Evolutionary conservation across 2,329 filamentous ascomycete genomes (phyloP), one percentile per base, ranked within the genome.

Genomic region (Pseudogymnoascus sp.): DNA sequence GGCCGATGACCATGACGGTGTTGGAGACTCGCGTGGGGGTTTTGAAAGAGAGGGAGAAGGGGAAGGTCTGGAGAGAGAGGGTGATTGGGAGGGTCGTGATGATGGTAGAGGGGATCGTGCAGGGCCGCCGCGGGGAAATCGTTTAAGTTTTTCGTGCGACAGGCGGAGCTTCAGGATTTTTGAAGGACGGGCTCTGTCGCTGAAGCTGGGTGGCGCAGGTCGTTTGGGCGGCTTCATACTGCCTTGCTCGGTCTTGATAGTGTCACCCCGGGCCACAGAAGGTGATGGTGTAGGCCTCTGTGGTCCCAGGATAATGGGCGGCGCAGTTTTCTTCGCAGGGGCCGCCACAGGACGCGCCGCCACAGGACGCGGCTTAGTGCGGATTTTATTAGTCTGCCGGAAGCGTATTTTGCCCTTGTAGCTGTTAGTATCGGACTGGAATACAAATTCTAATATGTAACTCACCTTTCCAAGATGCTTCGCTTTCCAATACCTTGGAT

Each of bases 401-500:
- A 74, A 73, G 26, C 64, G 40, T 11, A 74, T 57, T 40, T 67
- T 66, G 29, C 72, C 71, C 72, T 62, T 62, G 23, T 47, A 39
- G 26, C 31, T 40, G 59, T n/a, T 59, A 29, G 39, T 61, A 14
- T 39, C n/a, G 16, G 34, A 26, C 11, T 37, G 23, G n/a, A 39
- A 60, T 29, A 63, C 51, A 47, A 54, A 60, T n/a, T 26, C 51
- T 8, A 59, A 31, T 57, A 62, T 34, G 21, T 34, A 36, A 68
- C 70, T 65, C 70, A 77, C 75, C 69, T 73, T 75, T 66, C 75
- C 75, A 61, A 72, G 62, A 64, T 76, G 64, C 62, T 66, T 71
- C 64, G 75, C 77, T 36, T 71, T 76, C 78, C 79, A 83, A 68
- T 76, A 77, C 10, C 73, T 77, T 45, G 80, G 81, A 63, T 78